Evolutionary conservation across 495 filamentous ascomycete species (phyloP), one percentile per base, ranked within the genome.

Genomic region (Penicillium parvum): DNA sequence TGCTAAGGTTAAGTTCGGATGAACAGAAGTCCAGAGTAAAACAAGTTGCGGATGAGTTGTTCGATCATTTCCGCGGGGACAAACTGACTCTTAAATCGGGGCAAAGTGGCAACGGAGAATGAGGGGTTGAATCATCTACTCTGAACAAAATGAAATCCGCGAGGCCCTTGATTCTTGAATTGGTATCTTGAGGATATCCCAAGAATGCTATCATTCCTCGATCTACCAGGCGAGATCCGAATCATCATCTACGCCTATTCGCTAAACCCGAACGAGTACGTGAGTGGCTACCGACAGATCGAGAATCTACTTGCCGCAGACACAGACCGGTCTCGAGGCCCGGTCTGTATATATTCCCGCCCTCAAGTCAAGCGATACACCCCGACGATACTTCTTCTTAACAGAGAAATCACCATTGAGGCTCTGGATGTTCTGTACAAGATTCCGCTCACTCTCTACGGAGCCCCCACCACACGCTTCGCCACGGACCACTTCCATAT

Each of bases 401-500:
- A 58, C 20, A 43, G 30, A 12, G 37, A 48, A 32, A 55, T 58
- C 22, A 47, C 47, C 1, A 18, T 5, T 5, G 50, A 60, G 19
- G 53, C 57, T 1, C 50, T 54, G 14, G 11, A 47, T 23, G 22
- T 55, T 18, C 16, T 57, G 4, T 54, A 57, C 42, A 45, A 37
- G 18, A 50, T 49, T 19, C 45, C 48, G 0, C 45, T 59, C 30
- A 39, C 17, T 3, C 42, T 56, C 4, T 26, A 45, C 10, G 52
- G 52, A 0, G 44, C 52, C 0, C 48, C 55, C 0, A 10, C 9
- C 7, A 55, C 52, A 15, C 47, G 52, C 29, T 49, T 58, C 17
- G 30, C 43, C 3, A 47, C 55, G 30, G 48, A 45, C 22, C 48
- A 47, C 20, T 52, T 58, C 48, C 52, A 55, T 37, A 53, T 53